A percentile compares a stretch with the other conserved stretches of the same genome.
phyloP scores from a whole-genome alignment of 2,329 filamentous ascomycete genomes.

The Bertia moriformis region DNA sequence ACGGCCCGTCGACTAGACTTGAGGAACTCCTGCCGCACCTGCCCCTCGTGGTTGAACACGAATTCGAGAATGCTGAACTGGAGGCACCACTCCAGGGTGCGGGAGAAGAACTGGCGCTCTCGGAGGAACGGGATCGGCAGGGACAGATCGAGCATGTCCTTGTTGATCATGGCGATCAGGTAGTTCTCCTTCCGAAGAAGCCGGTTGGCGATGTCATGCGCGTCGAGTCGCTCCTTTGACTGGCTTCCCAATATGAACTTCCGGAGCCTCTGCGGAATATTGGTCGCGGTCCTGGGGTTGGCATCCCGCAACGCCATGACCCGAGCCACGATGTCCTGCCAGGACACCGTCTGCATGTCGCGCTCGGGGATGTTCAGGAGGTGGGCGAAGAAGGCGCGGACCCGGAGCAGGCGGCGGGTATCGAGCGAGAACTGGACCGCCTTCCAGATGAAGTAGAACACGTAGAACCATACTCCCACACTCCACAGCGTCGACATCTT shows the following conservation, averaged over 20 bases:
- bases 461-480: constrained; percentile 68
- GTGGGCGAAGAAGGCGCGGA: constrained; percentile 75
- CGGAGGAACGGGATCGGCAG: constrained; percentile 73
- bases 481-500: constrained; percentile 66
- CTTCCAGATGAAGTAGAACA: constrained; percentile 74
- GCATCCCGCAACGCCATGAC: constrained; percentile 73
- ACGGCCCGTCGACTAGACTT: constrained; percentile 67
- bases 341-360: constrained; percentile 87
- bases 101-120: constrained; percentile 70
- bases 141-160: constrained; percentile 79
- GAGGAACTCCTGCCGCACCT: constrained; percentile 73
- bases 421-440: constrained; percentile 61
- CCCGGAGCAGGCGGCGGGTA: constrained; percentile 55
- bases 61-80: constrained; percentile 84
- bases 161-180: constrained; percentile 91
- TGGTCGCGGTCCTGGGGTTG: constrained; percentile 64
- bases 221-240: constrained; percentile 86
- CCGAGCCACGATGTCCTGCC: constrained; percentile 77
- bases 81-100: constrained; percentile 81
- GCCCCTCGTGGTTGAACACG: constrained; percentile 78
- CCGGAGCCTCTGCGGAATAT: constrained; percentile 33
- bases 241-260: constrained; percentile 57
- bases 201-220: constrained; percentile 91
- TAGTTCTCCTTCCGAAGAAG: constrained; percentile 96
- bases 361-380: constrained; percentile 67